These are phyloP conservation scores for Moesziomyces sp. DNA, from an alignment of 1,284 basidiomycete genomes.

Conservation along the genomic window DNA sequence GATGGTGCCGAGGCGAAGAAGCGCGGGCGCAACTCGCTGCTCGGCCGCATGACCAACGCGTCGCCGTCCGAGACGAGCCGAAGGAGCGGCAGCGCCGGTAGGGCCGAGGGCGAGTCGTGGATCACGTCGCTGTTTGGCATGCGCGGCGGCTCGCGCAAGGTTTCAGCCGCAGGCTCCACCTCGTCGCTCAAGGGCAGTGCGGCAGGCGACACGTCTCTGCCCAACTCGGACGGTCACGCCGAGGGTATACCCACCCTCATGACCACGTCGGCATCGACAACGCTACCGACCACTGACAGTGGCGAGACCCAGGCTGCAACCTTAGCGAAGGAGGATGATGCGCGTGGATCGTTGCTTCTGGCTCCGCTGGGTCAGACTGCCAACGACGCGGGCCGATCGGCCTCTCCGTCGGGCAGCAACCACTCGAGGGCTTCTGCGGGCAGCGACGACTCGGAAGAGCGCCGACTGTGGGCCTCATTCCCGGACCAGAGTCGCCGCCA, in stretches of 20 bases:
- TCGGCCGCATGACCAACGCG: constrained; percentile 17
- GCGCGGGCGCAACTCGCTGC: constrained; percentile 17
- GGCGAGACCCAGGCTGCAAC: constrained; percentile 3
- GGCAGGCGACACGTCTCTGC: not conserved
- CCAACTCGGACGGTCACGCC: not conserved
- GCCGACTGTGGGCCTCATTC: constrained; percentile 51
- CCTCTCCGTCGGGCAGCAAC: constrained; percentile 22
- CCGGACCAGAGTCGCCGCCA: constrained; percentile 51
- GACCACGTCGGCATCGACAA: constrained; percentile 24
- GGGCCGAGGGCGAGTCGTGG: constrained; percentile 29
- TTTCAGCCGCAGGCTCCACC: not conserved
- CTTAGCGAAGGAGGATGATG: not conserved
- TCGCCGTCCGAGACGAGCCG: constrained; percentile 19
- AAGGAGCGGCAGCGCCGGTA: constrained; percentile 19
- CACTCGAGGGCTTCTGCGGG: constrained; percentile 14
- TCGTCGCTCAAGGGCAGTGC: constrained; percentile 7
- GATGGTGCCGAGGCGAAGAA: constrained; percentile 24
- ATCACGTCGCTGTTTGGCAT: constrained; percentile 20
- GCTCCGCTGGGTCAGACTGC: constrained; percentile 9
- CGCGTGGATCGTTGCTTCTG: constrained; percentile 11
- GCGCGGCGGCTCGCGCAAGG: constrained; percentile 7
- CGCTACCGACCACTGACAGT: constrained; percentile 18
- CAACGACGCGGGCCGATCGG: constrained; percentile 1
- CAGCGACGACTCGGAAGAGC: constrained; percentile 51
- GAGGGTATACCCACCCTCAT: constrained; percentile 14